Evolutionary conservation across 345 rosid species (phyloP), one percentile per base, ranked within the genome.

Genomic region (Bruguiera parviflora): DNA sequence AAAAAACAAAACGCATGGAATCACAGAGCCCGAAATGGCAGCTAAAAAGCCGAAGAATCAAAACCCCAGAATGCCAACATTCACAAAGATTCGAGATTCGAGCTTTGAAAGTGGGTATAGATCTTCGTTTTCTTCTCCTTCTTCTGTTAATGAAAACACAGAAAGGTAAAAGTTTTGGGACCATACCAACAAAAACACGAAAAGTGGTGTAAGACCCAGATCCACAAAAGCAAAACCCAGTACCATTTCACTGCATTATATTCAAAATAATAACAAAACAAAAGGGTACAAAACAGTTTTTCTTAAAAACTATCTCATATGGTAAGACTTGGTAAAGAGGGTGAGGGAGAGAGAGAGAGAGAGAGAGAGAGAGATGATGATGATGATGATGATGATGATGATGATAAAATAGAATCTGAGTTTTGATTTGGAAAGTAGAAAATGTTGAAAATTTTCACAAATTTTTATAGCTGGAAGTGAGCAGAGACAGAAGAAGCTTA

Each of bases 211-310:
- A 52, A 53, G 11, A 59, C 72, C 68, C 77, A 67, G 77, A 73
- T 73, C 72, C 68, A 55, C 27, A 11, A 61, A 49, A 67, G 58
- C 47, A 66, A 73, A 61, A 73, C 67, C 71, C 71, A 61, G 49
- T 52, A 61, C 58, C 57, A 52, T n/a, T 29, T 29, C 62, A 53
- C n/a, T 32, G 29, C n/a, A 21, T 24, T 24, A 28, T 22, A 43
- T 32, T 32, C 5, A 21, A 20, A 32, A 8, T 3, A 33, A 29
- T 22, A 33, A 25, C 37, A 15, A 31, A 46, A 58, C 5, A 2
- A 0, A 43, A 13, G 49, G 18, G 19, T 43, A 43, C 19, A 3
- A 43, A 43, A 43, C 49, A 13, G 3, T 3, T 43, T 43, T 43
- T 43, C 19, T 43, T 8, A 11, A 43, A 2, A 43, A 11, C 13